phyloP scores from a whole-genome alignment of 2,329 filamentous ascomycete species.

The Aspergillus niger region DNA sequence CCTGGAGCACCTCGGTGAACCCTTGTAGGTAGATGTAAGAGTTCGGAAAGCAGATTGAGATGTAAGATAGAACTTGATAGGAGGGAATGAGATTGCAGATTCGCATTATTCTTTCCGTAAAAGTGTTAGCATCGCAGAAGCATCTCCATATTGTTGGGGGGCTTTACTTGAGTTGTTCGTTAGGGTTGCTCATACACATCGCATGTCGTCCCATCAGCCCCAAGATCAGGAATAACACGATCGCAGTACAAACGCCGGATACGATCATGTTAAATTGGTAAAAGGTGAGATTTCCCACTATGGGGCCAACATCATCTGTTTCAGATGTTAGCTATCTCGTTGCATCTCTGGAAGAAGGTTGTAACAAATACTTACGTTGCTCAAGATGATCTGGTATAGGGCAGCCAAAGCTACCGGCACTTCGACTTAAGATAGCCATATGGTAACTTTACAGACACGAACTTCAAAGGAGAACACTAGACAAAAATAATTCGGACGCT shows the following conservation, averaged over 20 bases:
- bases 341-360: no score
- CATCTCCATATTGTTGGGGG: neutral
- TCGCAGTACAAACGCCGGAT: conserved; percentile 37
- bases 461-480: no score
- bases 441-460: no score
- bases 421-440: no score
- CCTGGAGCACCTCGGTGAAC: conserved; percentile 44
- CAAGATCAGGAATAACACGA: conserved; percentile 34
- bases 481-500: no score
- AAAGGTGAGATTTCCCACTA: conserved; percentile 30
- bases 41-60: conserved; percentile 42
- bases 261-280: conserved; percentile 41
- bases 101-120: conserved; percentile 40
- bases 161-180: conserved; percentile 45
- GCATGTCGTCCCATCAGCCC: conserved; percentile 39
- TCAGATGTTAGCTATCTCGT: no score
- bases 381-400: no score
- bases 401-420: no score
- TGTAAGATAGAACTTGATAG: conserved; percentile 44
- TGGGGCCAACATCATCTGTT: no score
- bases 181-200: conserved; percentile 45
- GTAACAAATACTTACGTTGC: no score
- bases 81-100: conserved; percentile 46
- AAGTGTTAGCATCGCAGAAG: neutral
- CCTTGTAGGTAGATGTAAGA: conserved; percentile 45